Percentiles rank a stretch among this genome's conserved stretches.
Conservation (phyloP, 805 yeast genomes). For the Sungouiozyma intestinalis region DNA sequence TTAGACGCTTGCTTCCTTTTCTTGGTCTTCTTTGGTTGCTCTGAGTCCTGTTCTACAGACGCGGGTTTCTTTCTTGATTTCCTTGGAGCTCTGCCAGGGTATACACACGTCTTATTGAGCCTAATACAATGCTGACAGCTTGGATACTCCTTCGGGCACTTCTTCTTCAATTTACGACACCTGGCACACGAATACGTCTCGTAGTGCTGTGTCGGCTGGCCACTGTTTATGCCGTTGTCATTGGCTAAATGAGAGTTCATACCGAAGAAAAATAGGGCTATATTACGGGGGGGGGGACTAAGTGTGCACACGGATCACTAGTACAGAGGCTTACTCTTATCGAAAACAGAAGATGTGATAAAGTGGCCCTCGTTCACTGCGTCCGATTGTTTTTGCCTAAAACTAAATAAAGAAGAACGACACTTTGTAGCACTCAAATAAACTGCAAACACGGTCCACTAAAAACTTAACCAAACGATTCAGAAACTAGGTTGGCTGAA, state of each 20-base stretch:
- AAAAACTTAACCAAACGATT: no score
- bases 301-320: no score
- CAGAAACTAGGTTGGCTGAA: no score
- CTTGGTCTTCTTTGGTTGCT: slow-evolving; percentile 10
- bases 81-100: slow-evolving; percentile 36
- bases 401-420: no score
- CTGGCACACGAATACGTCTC: slow-evolving; percentile 35
- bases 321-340: no score
- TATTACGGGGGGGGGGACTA: no score
- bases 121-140: slow-evolving; percentile 35
- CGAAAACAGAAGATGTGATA: no score
- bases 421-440: no score
- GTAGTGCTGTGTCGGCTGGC: not conserved
- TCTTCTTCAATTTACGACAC: slow-evolving; percentile 40
- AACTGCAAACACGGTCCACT: no score
- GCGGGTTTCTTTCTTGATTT: slow-evolving; percentile 28
- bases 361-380: no score
- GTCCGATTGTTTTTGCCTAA: no score
- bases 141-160: slow-evolving; percentile 37
- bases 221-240: not conserved
- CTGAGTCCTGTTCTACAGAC: slow-evolving; percentile 19
- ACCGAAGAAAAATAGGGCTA: no score
- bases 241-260: not conserved
- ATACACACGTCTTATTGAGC: slow-evolving; percentile 30
- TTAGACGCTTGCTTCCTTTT: slow-evolving; percentile 1